Conservation (phyloP, 2,329 filamentous ascomycete species). For the Penicillium sp. region DNA sequence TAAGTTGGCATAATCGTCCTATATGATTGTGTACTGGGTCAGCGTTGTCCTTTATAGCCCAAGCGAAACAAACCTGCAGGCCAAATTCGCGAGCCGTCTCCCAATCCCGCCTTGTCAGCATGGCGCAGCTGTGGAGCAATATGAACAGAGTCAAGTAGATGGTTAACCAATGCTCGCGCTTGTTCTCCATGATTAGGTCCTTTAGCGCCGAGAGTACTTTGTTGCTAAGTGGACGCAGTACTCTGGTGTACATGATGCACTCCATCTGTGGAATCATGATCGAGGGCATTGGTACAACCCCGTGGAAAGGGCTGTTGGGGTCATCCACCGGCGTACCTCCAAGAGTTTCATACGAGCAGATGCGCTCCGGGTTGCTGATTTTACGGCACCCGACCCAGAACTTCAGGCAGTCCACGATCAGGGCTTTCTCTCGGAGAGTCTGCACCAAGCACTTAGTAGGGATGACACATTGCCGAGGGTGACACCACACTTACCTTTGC, state of each 20-base stretch:
- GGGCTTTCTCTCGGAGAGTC: slow-evolving; percentile 10
- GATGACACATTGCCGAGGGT: background rate
- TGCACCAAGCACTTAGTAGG: slow-evolving; percentile 8
- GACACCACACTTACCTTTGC: slow-evolving; percentile 16
- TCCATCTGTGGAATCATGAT: slow-evolving; percentile 22
- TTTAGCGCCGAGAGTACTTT: slow-evolving; percentile 13
- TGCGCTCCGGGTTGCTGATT: slow-evolving; percentile 17
- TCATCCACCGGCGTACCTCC: slow-evolving; percentile 12
- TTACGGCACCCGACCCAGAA: slow-evolving; percentile 20
- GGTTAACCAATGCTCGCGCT: slow-evolving; percentile 20
- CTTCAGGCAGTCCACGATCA: slow-evolving; percentile 16
- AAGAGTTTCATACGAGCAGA: slow-evolving; percentile 10
- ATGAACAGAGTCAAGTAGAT: slow-evolving; percentile 19
- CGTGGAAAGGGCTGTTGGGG: slow-evolving; percentile 13
- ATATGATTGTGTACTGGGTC: background rate
- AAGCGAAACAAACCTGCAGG: slow-evolving; percentile 15
- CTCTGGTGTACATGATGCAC: slow-evolving; percentile 20
- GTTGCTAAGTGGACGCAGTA: slow-evolving; percentile 16
- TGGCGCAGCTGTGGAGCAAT: slow-evolving; percentile 16
- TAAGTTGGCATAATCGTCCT: slow-evolving; percentile 17
- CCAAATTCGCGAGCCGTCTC: slow-evolving; percentile 17
- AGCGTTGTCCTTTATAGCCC: background rate
- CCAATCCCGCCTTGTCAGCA: slow-evolving; percentile 18
- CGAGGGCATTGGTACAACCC: slow-evolving; percentile 13
- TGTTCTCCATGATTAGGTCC: slow-evolving; percentile 18